Base-by-base conservation (phyloP, 1,139 yeast species). In the Sugiyamaella grinbergsii region DNA sequence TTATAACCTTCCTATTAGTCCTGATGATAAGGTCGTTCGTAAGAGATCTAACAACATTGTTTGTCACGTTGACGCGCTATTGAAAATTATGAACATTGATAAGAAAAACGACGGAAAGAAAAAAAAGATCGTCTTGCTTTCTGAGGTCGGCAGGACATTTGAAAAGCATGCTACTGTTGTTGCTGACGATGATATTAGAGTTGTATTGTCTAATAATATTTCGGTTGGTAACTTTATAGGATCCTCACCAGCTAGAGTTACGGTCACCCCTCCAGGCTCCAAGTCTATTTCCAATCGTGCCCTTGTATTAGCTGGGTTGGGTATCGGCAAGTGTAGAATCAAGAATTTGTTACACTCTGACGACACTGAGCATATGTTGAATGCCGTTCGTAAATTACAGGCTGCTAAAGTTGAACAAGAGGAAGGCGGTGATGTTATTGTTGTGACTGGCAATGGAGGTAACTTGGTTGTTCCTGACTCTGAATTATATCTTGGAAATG, bases 201-300 rank as follows among this genome's bases (percentile, higher is more conserved):
- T 90, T 56, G 83, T 93, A 5, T 72, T 93, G 54, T 85, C 97
- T n/a, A 94, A 88, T 60, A 95, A 90, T 66, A 77, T 84, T 7
- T 62, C 79, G 41, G 95, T 91, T 22, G 63, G 65, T 10, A 54
- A 55, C 16, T 75, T 71, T 58, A 80, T 84, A 44, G 69, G 69
- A 18, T 59, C 63, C 1, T 68, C 77, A 8, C 79, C 82, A 2
- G 57, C 70, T 16, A 70, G 78, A 32, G 79, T 74, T 48, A 73
- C 73, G 1, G 68, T 93, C 40, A 75, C 77, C 23, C 98, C 98
- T 23, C 99, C 99, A 8, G 99, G 99, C 1, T 93, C 98, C 3
- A 93, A 93, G 68, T 91, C 98, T 2, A 93, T 93, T 56, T 90
- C 98, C 11, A 93, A 93, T 67, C 82, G 99, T 67, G 98, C 98